Evolutionary conservation across 2,329 filamentous ascomycete genomes (phyloP).

Genomic region (Trichoderma sp.): DNA sequence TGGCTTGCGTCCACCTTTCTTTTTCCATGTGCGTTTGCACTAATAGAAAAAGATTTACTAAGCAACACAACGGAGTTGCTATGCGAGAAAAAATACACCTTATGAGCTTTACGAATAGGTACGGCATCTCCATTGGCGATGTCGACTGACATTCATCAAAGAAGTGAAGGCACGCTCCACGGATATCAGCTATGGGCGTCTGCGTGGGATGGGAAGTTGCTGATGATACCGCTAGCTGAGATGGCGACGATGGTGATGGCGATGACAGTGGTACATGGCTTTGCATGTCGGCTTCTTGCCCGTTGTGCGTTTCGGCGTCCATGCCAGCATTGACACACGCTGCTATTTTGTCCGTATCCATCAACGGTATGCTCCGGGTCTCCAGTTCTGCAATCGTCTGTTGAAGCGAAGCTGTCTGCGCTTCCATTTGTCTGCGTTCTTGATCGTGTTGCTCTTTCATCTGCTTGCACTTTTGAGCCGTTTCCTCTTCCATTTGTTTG

Average conservation of each 20-base stretch:
- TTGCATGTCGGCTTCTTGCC: not conserved
- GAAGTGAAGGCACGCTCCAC: not conserved
- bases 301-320: not conserved
- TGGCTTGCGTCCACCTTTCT: conserved; percentile 39
- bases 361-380: not conserved
- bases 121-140: not conserved
- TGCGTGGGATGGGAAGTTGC: not conserved
- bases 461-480: not conserved
- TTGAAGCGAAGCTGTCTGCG: not conserved
- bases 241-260: not conserved
- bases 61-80: conserved; percentile 26
- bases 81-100: conserved; percentile 17
- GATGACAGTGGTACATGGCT: not conserved
- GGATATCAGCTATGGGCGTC: not conserved
- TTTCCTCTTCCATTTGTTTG: not conserved
- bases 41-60: conserved; percentile 30
- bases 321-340: not conserved
- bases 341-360: not conserved
- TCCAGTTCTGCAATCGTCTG: not conserved
- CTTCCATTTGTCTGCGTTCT: not conserved
- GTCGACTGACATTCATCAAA: not conserved
- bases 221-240: not conserved
- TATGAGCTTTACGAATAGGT: not conserved
- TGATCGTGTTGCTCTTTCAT: not conserved
- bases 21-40: conserved; percentile 32